Base-by-base conservation (phyloP, 139 green algal species). In the Diplosphaera chodatii region DNA sequence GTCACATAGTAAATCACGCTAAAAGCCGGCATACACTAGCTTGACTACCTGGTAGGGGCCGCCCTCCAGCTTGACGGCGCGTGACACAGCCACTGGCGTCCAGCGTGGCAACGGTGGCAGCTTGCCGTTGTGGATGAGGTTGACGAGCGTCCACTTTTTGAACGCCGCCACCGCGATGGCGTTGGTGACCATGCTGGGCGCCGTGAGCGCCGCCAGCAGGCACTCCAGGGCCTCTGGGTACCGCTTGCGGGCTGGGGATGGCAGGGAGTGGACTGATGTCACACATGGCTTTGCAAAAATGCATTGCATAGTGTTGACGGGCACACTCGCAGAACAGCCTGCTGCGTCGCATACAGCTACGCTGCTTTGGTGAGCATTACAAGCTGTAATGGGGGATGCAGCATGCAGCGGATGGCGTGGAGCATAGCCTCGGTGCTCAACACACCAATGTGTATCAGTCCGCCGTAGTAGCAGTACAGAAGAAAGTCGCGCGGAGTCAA, bases 401-500 rank as follows among this genome's bases (percentile, higher is more conserved):
- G n/a, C n/a, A n/a, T n/a, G n/a, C n/a, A n/a, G n/a, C n/a, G n/a
- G n/a, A n/a, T n/a, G n/a, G n/a, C n/a, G n/a, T n/a, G n/a, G n/a
- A n/a, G n/a, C n/a, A n/a, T n/a, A n/a, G n/a, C n/a, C n/a, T n/a
- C n/a, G n/a, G n/a, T n/a, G n/a, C n/a, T 20, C 37, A 48, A 34
- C n/a, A 64, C 64, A 88, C 89, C 89, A 70, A 89, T 87, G 41
- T 85, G 82, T 18, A 97, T 31, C 80, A 94, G 88, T 30, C 83
- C 90, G 0, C 93, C 92, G 67, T 98, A 98, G 78, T 97, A 97
- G 84, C 86, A 93, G 80, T 97, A 98, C 16, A 98, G 83, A 65
- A 96, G 86, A 1, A 98, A 82, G 78, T 97, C 90, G 4, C 76
- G 88, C 22, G 86, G 77, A 1, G 76, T 89, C 23, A 83, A 65